A percentile compares a stretch with the other conserved stretches of the same genome.
These are phyloP conservation scores for Melaleuca alternifolia DNA, from an alignment of 345 rosid species.

Conservation along the genomic window DNA sequence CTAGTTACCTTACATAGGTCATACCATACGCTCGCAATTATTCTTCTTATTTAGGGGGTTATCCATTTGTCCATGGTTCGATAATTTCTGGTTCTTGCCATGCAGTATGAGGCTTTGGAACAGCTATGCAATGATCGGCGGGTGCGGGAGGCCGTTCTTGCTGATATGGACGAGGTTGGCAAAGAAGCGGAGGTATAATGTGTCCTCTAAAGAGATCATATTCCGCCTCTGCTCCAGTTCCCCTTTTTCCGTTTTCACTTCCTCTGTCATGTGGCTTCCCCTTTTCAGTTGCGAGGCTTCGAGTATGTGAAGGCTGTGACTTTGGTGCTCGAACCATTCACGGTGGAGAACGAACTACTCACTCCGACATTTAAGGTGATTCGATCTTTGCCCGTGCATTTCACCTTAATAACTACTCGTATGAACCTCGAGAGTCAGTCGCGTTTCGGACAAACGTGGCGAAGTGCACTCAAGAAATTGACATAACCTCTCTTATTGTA, in stretches of 20 bases:
- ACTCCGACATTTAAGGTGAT: conserved; percentile 85
- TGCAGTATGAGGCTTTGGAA: conserved; percentile 52
- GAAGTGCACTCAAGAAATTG: not conserved
- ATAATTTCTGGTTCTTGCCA: not conserved
- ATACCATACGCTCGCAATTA: not conserved
- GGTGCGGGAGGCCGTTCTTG: conserved; percentile 53
- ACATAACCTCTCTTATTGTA: conserved; percentile 1
- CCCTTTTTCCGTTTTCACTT: not conserved
- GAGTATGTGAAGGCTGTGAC: conserved; percentile 77
- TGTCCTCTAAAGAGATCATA: not conserved
- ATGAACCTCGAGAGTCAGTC: not conserved
- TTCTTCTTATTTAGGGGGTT: not conserved
- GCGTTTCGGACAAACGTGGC: not conserved
- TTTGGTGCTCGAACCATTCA: conserved; percentile 69
- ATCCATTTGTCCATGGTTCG: not conserved
- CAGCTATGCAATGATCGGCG: conserved; percentile 58
- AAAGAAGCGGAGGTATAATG: conserved; percentile 55
- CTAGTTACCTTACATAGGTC: not conserved
- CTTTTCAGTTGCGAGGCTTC: conserved; percentile 55
- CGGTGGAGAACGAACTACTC: conserved; percentile 69
- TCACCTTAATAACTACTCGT: not conserved
- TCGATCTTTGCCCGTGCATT: not conserved
- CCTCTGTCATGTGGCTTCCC: not conserved
- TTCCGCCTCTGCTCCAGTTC: not conserved
- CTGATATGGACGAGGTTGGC: conserved; percentile 63